Base-by-base conservation (phyloP, 2,329 filamentous ascomycete species). In the Nothopassalora personata region DNA sequence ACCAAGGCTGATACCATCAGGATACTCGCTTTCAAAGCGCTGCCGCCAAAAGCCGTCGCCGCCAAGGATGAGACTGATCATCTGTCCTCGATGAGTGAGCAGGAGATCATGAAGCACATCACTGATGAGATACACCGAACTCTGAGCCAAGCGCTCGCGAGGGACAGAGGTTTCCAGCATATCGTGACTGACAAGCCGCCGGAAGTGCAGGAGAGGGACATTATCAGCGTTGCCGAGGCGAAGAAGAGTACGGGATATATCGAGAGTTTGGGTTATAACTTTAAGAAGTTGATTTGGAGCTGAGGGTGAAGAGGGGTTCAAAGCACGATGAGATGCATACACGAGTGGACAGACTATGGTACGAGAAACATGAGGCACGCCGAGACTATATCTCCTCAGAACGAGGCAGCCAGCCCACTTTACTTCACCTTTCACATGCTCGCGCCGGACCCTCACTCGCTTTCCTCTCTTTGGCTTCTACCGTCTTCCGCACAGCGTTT, bases 231-330 rank as follows among this genome's bases (percentile, higher is more conserved):
- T 55, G 85, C 85, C 1, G 91, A 97, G 70, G 94, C 94, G 58
- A 93, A 85, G 81, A 89, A 84, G 78, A 91, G 87, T 61, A 97
- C 93, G 0, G 90, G 91, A 0, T 80, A 95, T 67, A 73, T 97
- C 54, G 93, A 97, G 75, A 87, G 93, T 72, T 76, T 95, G 69
- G 90, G 91, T 1, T 91, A 97, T 78, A 89, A 88, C 60, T 81
- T 97, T 68, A 97, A 96, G 83, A 96, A 90, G 79, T 76, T 97
- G 72, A 91, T 99, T 11, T 97, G 94, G 94, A 43, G 39, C 18
- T 43, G 39, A 43, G 31, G 31, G 31, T 2, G 31, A 11, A 34
- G 80, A 81, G 3, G 84, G 39, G 60, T 36, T 8, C 13, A n/a
- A 43, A 11, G 52, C 27, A 8, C 11, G 36, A 4, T 4, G 53